These are phyloP conservation scores for Nothophytophthora sp. DNA, from an alignment of 352 stramenopile species.

Conservation along the genomic window DNA sequence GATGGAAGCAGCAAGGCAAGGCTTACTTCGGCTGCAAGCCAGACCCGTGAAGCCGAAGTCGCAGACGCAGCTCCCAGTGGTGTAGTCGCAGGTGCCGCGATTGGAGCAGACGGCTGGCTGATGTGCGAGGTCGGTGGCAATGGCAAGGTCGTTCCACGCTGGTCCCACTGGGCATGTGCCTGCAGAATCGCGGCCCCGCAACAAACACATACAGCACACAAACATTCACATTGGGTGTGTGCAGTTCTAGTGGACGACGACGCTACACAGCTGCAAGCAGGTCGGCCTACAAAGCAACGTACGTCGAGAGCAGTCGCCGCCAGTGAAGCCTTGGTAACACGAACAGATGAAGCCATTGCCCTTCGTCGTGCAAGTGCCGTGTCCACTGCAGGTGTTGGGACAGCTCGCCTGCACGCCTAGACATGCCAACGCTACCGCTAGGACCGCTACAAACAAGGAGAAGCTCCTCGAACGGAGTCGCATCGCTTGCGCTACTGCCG, in stretches of 20 bases:
- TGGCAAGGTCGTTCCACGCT: constrained; percentile 60
- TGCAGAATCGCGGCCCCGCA: constrained; percentile 5
- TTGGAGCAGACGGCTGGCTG: constrained; percentile 60
- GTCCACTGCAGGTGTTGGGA: constrained; percentile 59
- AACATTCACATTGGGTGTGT: too few relatives aligned
- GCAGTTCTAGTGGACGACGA: too few relatives aligned
- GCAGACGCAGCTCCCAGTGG: constrained; percentile 68
- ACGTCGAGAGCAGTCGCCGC: constrained; percentile 90
- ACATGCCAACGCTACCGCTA: constrained; percentile 12
- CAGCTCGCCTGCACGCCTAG: constrained; percentile 35
- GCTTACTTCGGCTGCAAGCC: constrained; percentile 77
- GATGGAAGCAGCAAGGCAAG: not conserved
- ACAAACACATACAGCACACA: not conserved
- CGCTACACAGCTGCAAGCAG: too few relatives aligned
- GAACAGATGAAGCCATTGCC: constrained; percentile 75
- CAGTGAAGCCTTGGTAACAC: constrained; percentile 88
- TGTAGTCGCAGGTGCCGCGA: constrained; percentile 65
- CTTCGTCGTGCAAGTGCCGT: constrained; percentile 56
- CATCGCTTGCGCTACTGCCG: not conserved
- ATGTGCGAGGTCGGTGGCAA: constrained; percentile 60
- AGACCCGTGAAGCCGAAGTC: constrained; percentile 75
- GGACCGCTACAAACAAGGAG: not conserved
- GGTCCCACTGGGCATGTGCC: constrained; percentile 53
- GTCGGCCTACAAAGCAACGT: constrained; percentile 4
- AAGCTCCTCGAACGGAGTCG: constrained; percentile 5